Base-by-base conservation (phyloP, 345 rosid genomes). In the Theobroma cacao region DNA sequence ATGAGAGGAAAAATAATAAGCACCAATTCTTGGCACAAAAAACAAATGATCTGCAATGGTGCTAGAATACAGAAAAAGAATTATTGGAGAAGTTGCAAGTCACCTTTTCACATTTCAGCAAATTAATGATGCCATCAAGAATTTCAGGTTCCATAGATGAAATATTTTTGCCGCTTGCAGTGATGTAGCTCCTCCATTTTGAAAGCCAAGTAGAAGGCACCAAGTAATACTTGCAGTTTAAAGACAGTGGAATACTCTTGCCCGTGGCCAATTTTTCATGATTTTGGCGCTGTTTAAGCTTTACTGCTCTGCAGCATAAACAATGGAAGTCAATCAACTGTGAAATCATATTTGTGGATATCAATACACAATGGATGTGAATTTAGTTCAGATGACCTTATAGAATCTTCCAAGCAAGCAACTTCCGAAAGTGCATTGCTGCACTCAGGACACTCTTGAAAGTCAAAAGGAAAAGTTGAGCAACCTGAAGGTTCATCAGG, bases 41-140 rank as follows among this genome's bases (percentile, higher is more conserved):
- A 68, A 15, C 28, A 67, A 41, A 24, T n/a, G 3, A 33, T 14
- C 36, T 12, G 56, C 65, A 64, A 31, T 56, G 82, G 30, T 24
- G 36, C 53, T 61, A 77, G 20, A 61, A 76, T 47, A 85, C 31
- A 61, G 75, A 80, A 61, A 65, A 48, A 30, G 56, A 74, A 70
- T 76, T 65, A 66, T 69, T 20, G 24, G 28, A 77, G 52, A 74
- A 69, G 77, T 77, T 80, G 55, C 58, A 59, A 70, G 64, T 79
- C 71, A 96, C 99, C 98, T 93, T 88, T 82, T 88, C 88, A 82
- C 99, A 96, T 85, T 81, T 96, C 74, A 96, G 84, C 41, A 84
- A 80, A 83, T 78, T 84, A 75, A 96, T 88, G 75, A 86, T 86
- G 75, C 74, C 80, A 82, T 86, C 89, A 62, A 96, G 89, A 84